Conservation (phyloP, 2,329 filamentous ascomycete species). For the Rhynchosporium agropyri region DNA sequence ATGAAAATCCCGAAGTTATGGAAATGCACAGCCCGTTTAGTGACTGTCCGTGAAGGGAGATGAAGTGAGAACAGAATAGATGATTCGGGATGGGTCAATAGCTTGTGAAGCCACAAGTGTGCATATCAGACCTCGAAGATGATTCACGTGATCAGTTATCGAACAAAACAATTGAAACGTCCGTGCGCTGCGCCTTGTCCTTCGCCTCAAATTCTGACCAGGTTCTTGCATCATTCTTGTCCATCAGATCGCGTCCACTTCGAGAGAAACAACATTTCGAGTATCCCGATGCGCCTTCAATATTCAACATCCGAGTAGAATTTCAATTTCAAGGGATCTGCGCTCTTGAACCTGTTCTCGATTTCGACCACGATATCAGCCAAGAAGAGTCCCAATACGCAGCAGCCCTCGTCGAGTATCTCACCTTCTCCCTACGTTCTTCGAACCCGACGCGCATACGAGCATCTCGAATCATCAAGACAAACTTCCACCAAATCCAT, state of each 20-base stretch:
- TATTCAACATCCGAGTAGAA: conserved; percentile 11
- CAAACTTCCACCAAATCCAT: neutral
- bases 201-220: neutral
- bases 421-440: neutral
- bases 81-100: too few species aligned
- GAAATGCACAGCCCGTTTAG: too few species aligned
- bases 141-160: neutral
- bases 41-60: too few species aligned
- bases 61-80: too few species aligned
- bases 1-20: too few species aligned
- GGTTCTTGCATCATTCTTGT: conserved; percentile 9
- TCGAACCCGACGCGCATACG: conserved; percentile 12
- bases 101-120: too few species aligned
- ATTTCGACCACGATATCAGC: conserved; percentile 3
- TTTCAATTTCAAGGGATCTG: neutral
- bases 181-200: neutral
- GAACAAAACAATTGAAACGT: neutral
- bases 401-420: conserved; percentile 7
- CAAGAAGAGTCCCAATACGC: neutral
- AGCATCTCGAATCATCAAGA: conserved; percentile 9
- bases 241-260: conserved; percentile 16
- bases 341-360: neutral
- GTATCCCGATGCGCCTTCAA: conserved; percentile 9
- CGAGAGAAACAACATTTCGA: conserved; percentile 7
- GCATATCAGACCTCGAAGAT: too few species aligned